Conservation (phyloP, 2,329 filamentous ascomycete species). For the Ophiocordyceps camponoti-floridani region DNA sequence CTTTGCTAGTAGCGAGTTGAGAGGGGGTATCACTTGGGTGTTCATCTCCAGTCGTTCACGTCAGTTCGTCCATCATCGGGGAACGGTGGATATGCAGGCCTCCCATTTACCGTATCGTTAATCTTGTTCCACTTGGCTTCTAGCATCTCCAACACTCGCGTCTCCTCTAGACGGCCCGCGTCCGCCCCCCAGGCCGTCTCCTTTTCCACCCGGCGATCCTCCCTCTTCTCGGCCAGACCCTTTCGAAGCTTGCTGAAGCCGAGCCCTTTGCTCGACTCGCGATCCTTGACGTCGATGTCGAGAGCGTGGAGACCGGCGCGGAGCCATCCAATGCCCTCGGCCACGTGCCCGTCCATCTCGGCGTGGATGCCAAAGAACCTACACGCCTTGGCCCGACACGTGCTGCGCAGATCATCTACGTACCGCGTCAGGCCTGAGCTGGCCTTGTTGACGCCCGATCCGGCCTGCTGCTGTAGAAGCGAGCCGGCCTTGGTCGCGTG, state of each 20-base stretch:
- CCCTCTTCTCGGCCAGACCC: conserved; percentile 57
- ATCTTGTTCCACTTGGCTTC: conserved; percentile 79
- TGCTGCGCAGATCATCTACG: conserved; percentile 54
- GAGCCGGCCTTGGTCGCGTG: conserved; percentile 60
- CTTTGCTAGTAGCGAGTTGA: conserved; percentile 51
- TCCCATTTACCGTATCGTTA: conserved; percentile 62
- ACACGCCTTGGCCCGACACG: conserved; percentile 68
- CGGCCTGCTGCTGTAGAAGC: conserved; percentile 21
- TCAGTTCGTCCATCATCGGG: conserved; percentile 2
- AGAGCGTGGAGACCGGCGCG: conserved; percentile 59
- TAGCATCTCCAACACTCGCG: conserved; percentile 69
- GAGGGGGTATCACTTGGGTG: conserved; percentile 57
- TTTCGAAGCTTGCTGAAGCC: conserved; percentile 51
- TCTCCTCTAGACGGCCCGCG: conserved; percentile 71
- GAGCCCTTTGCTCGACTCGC: conserved; percentile 28
- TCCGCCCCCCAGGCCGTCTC: conserved; percentile 61
- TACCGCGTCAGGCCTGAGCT: conserved; percentile 54
- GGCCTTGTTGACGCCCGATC: conserved; percentile 28
- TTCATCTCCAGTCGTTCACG: conserved; percentile 40
- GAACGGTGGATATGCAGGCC: fast-evolving
- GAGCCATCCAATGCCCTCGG: conserved; percentile 76
- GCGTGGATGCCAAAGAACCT: conserved; percentile 84
- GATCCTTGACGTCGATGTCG: conserved; percentile 36
- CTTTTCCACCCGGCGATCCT: conserved; percentile 64
- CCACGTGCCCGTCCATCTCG: conserved; percentile 64